A percentile compares a stretch with the other conserved stretches of the same genome.
Conservation (phyloP, 1,284 basidiomycete genomes). For the Peniophora sp. region DNA sequence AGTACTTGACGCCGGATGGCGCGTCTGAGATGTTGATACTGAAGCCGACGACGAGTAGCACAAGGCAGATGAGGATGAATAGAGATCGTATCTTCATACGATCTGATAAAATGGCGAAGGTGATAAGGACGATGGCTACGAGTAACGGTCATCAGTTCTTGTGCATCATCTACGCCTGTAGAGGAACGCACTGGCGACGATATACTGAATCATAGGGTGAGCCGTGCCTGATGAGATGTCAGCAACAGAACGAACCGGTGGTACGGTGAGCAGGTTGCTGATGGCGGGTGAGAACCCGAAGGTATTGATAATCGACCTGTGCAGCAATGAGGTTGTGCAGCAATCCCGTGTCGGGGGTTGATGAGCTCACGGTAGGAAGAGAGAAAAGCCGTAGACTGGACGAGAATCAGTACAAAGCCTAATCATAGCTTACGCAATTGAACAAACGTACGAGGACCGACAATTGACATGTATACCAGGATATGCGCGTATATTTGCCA, state of each 20-base stretch:
- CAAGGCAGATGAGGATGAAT: conserved; percentile 50
- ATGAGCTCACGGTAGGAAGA: conserved; percentile 53
- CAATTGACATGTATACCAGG: conserved; percentile 52
- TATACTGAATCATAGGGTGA: neutral
- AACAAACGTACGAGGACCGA: conserved; percentile 42
- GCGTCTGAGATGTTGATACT: conserved; percentile 54
- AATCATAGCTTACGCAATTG: neutral
- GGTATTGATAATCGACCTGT: conserved; percentile 57
- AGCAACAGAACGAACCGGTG: conserved; percentile 39
- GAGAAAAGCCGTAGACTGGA: conserved; percentile 46
- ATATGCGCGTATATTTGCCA: conserved; percentile 64
- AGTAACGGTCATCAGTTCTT: neutral
- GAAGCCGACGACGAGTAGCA: conserved; percentile 51
- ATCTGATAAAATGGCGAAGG: conserved; percentile 55
- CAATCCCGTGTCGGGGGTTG: neutral
- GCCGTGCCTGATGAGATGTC: too few species aligned
- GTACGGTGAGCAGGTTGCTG: conserved; percentile 62
- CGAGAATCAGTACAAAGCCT: neutral
- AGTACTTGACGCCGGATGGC: conserved; percentile 49
- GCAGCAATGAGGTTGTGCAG: neutral
- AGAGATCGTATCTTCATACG: conserved; percentile 45
- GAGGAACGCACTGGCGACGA: neutral
- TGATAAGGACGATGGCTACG: conserved; percentile 42
- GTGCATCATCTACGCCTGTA: neutral
- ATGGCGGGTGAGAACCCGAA: conserved; percentile 51